Base-by-base conservation (phyloP, 2,329 filamentous ascomycete species). In the Ceratocystis alfenasii region DNA sequence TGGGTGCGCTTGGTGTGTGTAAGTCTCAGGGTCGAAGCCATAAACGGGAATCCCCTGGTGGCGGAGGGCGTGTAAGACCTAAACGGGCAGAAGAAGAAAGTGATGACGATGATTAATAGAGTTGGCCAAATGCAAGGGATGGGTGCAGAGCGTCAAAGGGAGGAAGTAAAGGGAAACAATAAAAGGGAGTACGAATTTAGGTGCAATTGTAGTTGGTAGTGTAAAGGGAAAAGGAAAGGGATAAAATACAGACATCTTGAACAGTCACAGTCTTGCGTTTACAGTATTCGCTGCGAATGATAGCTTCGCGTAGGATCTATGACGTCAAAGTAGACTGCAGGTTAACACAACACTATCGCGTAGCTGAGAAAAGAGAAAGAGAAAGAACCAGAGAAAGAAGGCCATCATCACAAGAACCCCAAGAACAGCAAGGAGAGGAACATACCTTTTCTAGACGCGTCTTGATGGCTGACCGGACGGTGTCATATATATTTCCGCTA, bases 251-350 rank as follows among this genome's bases (percentile, higher is more conserved):
- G 71, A 87, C 86, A 69, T 89, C 87, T 0, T 77, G 74, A 0
- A 83, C 77, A 0, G 83, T 87, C 0, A 89, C 78, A 0, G 87
- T 89, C 74, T 88, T 88, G 0, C 80, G 75, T 0, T 76, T 74
- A 0, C 79, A 72, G 62, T 87, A 76, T 8, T 87, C 84, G 0
- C 79, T 75, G 28, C 81, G 84, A 0, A 74, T 73, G 0, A 80
- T 76, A 5, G 78, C 81, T 50, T 82, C 77, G 0, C 70, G 69
- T 0, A 87, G 70, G 1, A 87, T 79, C 84, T 86, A 8, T 15
- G 41, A 12, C 10, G 10, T 1, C 6, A 12, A 60, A 5, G 57
- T 45, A 12, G 3, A n/a, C 30, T 12, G 15, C 2, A 15, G 62
- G 30, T 30, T 64, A 33, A 15, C 28, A 20, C 36, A 41, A 15